Conservation (phyloP, 345 rosid genomes). For the Brassica cretica region DNA sequence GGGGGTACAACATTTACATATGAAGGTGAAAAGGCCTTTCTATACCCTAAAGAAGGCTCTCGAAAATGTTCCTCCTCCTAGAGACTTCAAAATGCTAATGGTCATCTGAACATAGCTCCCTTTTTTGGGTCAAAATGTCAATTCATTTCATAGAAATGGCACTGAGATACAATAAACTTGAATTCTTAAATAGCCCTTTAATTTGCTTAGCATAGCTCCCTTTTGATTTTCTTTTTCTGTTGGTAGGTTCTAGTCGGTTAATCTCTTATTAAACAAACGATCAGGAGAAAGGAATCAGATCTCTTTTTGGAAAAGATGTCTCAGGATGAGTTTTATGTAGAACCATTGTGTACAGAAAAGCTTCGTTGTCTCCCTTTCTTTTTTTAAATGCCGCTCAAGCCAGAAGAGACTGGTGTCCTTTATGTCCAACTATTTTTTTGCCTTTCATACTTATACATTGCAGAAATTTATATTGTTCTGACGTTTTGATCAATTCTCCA, state of each 20-base stretch:
- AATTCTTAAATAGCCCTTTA: too few species aligned
- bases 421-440: too few species aligned
- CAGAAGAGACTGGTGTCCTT: background rate
- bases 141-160: too few species aligned
- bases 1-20: slow-evolving; percentile 36
- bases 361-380: background rate
- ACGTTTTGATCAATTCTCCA: background rate
- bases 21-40: slow-evolving; percentile 71
- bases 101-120: too few species aligned
- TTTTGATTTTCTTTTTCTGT: slow-evolving; percentile 9
- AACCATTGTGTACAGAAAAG: too few species aligned
- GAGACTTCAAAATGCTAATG: slow-evolving; percentile 49
- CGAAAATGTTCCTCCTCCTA: slow-evolving; percentile 61
- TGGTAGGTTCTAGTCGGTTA: slow-evolving; percentile 92
- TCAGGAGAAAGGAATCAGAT: slow-evolving; percentile 62
- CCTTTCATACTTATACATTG: background rate
- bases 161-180: too few species aligned
- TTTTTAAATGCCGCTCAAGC: background rate
- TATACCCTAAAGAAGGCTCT: slow-evolving; percentile 51
- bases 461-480: background rate
- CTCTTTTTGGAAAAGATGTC: slow-evolving; percentile 78
- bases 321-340: slow-evolving; percentile 32
- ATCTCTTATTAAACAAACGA: slow-evolving; percentile 79
- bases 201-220: background rate
- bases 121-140: too few species aligned